Evolutionary conservation across 805 yeast species (phyloP), one percentile per base, ranked within the genome.

Genomic region (Starmerella apicola): DNA sequence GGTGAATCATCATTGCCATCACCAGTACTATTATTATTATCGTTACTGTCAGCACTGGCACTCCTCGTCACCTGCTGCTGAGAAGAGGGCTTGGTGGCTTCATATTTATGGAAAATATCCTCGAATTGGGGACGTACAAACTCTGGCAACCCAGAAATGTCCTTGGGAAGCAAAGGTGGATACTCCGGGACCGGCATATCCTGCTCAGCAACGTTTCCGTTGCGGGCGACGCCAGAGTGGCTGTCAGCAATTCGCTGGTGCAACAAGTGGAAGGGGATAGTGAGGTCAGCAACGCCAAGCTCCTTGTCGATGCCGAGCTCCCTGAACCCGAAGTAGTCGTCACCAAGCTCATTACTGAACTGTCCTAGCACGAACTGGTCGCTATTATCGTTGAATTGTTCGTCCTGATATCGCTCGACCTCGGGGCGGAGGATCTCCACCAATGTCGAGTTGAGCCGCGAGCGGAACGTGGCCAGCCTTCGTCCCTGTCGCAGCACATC

Each of bases 331-430:
- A 93, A 93, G 69, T 86, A 91, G 62, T 91, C 99, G 52, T 88
- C 98, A 5, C 97, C 98, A 28, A 91, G 64, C 45, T 86, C 95
- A 51, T 74, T 79, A 1, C 95, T 80, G 58, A 91, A 91, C 53
- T 86, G 96, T 42, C 99, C 99, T 23, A 91, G 81, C 49, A 88
- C 62, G 56, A 86, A 91, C 59, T 88, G 95, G 48, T 91, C 96
- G 52, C 94, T 80, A 53, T 84, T 82, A 55, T 93, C 98, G 28
- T 66, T 75, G 58, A 91, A 91, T 48, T 76, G 80, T 39, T 72
- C 70, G 54, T 86, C 97, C 37, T 71, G 76, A 32, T 54, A 56
- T 18, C 44, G 41, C 24, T 55, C 60, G 15, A 55, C 48, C 1
- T 76, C 73, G 1, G 99, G 99, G 42, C 95, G 70, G 40, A 91